phyloP scores from a whole-genome alignment of 208 protist species.

The Crithidia bombi region DNA sequence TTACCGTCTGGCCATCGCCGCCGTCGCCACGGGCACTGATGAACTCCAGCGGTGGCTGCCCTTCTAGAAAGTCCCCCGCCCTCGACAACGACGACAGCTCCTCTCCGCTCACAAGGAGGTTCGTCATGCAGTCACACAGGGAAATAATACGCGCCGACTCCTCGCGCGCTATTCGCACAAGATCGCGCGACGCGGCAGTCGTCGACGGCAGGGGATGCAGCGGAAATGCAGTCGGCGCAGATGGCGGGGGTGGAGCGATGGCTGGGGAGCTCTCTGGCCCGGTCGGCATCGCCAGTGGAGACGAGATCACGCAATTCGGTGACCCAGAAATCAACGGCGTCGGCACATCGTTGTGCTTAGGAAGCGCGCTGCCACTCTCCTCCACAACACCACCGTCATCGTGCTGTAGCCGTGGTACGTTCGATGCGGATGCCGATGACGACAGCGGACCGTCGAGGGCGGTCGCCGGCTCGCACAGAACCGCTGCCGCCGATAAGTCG shows the following conservation, averaged over 20 bases:
- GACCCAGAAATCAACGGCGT: too few species aligned
- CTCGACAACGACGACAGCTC: not conserved
- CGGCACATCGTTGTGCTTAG: too few species aligned
- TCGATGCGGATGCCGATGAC: not conserved
- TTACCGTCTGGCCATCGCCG: too few species aligned
- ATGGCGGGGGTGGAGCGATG: not conserved
- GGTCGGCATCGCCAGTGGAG: not conserved
- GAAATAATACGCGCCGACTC: constrained; percentile 16
- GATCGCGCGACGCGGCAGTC: not conserved
- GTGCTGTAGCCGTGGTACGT: not conserved
- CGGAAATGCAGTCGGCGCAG: not conserved
- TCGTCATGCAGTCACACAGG: constrained; percentile 18
- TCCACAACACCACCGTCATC: too few species aligned
- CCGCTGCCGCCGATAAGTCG: constrained; percentile 8
- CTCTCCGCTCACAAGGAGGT: not conserved
- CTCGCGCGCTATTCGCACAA: not conserved
- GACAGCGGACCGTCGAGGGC: not conserved
- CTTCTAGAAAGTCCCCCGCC: too few species aligned
- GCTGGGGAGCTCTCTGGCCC: not conserved
- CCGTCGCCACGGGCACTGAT: not conserved
- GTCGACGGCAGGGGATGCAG: not conserved
- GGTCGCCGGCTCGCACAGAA: constrained; percentile 16
- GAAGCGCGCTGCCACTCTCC: not conserved
- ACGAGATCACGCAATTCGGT: too few species aligned
- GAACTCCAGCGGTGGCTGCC: too few species aligned